Evolutionary conservation across 2,329 filamentous ascomycete species (phyloP).

Genomic region (Venturia carpophila): DNA sequence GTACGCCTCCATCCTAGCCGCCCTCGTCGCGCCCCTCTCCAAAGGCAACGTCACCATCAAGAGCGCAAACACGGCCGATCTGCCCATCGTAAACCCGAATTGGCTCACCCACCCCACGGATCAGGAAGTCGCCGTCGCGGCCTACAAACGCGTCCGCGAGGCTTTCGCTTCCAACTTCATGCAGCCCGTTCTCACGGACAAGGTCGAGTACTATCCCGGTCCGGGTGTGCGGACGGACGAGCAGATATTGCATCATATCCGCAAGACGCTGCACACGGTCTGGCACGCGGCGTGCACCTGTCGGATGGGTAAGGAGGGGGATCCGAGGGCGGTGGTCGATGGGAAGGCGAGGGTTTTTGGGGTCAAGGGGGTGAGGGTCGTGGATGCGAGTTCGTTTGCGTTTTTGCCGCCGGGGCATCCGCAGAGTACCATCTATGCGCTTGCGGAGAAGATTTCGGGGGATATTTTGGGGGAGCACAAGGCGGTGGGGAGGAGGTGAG

Average conservation of each 20-base stretch:
- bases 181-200: slow-evolving; percentile 23
- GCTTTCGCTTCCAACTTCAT: slow-evolving; percentile 25
- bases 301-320: slow-evolving; percentile 25
- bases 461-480: neutral
- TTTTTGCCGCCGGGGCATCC: neutral
- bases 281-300: slow-evolving; percentile 33
- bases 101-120: slow-evolving; percentile 31
- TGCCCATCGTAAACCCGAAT: slow-evolving; percentile 30
- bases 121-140: slow-evolving; percentile 27
- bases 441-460: slow-evolving; percentile 12
- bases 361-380: slow-evolving; percentile 29
- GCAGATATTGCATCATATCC: slow-evolving; percentile 24
- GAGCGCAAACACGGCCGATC: slow-evolving; percentile 23
- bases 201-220: slow-evolving; percentile 27
- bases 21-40: slow-evolving; percentile 29
- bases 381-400: slow-evolving; percentile 31
- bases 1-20: slow-evolving; percentile 28
- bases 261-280: slow-evolving; percentile 25
- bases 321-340: slow-evolving; percentile 15
- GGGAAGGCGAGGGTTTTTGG: slow-evolving; percentile 27
- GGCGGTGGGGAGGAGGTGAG: neutral
- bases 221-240: slow-evolving; percentile 23
- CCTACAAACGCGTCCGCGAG: slow-evolving; percentile 28
- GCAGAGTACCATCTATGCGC: slow-evolving; percentile 7
- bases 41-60: slow-evolving; percentile 32